Evolutionary conservation across 768 basidiomycete species (phyloP).

Genomic region (Rhodocollybia butyracea): DNA sequence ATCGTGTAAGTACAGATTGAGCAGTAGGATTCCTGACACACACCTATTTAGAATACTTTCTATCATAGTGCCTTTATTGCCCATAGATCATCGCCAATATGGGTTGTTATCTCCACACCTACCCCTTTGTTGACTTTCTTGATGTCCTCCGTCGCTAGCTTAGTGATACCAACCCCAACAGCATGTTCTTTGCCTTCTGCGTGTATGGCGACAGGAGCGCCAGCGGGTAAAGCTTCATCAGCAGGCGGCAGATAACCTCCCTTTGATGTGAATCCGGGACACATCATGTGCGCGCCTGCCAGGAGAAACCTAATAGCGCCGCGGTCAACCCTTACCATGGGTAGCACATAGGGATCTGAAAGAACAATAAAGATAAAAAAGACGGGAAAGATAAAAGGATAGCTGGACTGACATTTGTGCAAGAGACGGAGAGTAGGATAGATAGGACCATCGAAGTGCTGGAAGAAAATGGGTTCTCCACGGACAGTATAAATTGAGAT

Average conservation of each 20-base stretch:
- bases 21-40: not conserved
- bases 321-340: conserved; percentile 87
- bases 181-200: conserved; percentile 97
- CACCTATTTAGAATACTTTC: conserved; percentile 2
- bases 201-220: conserved; percentile 82
- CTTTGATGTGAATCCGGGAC: conserved; percentile 90
- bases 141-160: conserved; percentile 86
- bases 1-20: no score
- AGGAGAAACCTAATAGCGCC: conserved; percentile 98
- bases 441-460: conserved; percentile 93
- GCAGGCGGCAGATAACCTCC: conserved; percentile 85
- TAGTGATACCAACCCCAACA: conserved; percentile 80
- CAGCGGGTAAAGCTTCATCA: conserved; percentile 61
- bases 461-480: conserved; percentile 87
- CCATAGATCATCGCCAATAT: conserved; percentile 91
- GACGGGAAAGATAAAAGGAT: not conserved
- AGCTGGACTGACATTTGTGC: conserved; percentile 74
- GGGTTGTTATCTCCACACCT: conserved; percentile 83
- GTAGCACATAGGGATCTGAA: conserved; percentile 87
- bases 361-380: not conserved
- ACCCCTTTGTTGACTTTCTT: conserved; percentile 85
- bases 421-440: conserved; percentile 86
- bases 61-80: conserved; percentile 55
- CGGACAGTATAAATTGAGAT: conserved; percentile 90
- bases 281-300: conserved; percentile 95